Base-by-base conservation (phyloP, 2,329 filamentous ascomycete genomes). In the Pestalotiopsis sp. region DNA sequence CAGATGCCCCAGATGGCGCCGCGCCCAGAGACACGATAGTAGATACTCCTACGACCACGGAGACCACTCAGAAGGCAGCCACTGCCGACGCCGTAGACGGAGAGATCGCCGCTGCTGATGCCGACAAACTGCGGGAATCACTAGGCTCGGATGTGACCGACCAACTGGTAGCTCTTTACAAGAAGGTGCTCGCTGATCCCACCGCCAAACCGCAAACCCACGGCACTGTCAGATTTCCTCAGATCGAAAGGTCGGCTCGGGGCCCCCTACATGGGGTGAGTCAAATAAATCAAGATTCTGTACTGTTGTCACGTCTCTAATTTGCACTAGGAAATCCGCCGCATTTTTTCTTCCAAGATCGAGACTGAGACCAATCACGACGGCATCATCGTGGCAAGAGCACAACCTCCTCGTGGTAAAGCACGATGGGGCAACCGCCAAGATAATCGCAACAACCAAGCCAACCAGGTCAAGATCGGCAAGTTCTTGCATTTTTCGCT, bases 401-500 rank as follows among this genome's bases (percentile, higher is more conserved):
- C 73, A 59, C 59, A 66, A 31, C 72, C 72, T 59, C 66, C 59
- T 56, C 73, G 70, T 64, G 73, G 72, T 20, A 73, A 70, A 7
- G 71, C 68, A 57, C 73, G 76, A 78, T 52, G 81, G 25, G 72
- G 74, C 41, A 77, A 73, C 36, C 74, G 75, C 38, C 9, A 27
- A 40, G 52, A 60, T n/a, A 45, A 40, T n/a, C 71, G 71, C 49
- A 71, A 70, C 14, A 74, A 75, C 60, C 71, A 73, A 36, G 69
- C 73, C 66, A 70, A 72, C 36, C 71, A 72, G 72, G 73, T 40
- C 73, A 75, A 68, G 70, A 79, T 86, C n/a, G 93, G 92, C 20
- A 91, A 94, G 63, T 96, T 93, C 78, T 83, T 97, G 14, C 94
- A 97, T 79, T 97, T 97, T 79, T 95, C 93, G 0, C 85, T 98